Base-by-base conservation (phyloP, 75 land plant genomes). In the Pinus tabuliformis region DNA sequence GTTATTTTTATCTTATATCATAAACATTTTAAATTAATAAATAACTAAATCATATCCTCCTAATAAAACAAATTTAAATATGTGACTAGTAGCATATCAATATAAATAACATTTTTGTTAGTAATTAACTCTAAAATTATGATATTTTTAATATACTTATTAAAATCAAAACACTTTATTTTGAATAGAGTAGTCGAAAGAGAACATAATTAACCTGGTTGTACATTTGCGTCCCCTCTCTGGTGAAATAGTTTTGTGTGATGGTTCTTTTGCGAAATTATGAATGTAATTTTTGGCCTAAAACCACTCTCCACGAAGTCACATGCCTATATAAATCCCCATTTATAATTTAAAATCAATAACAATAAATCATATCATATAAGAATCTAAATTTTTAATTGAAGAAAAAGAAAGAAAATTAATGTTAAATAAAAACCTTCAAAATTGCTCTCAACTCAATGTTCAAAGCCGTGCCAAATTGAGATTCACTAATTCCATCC, bases 401-500 rank as follows among this genome's bases (percentile, higher is more conserved):
- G 2, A 33, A 33, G 33, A 33, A 39, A 5, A 39, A 39, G 3
- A 6, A 39, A 39, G 2, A 5, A 22, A 59, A 39, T 0, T 22
- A 59, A 21, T n/a, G 11, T 39, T 5, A 59, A 11, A 33, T 26
- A 59, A 59, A 9, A 59, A 95, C 96, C 92, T 91, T 85, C 4
- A 81, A 81, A 49, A 96, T 86, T 59, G 93, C 95, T 6, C 81
- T 76, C 28, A 90, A 73, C 77, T 96, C 99, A 66, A 81, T 73
- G 59, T 90, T 88, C 78, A 96, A 62, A 58, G 90, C 94, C 79
- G 90, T 91, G 13, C 83, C 87, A 76, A 96, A 96, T 76, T 96
- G 99, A 1, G 95, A 89, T 65, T 96, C 95, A 74, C 90, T 87
- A 12, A 96, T 95, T 33, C 99, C 97, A 85, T 96, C 42, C 5